A percentile compares a stretch with the other conserved stretches of the same genome.
phyloP scores from a whole-genome alignment of 345 rosid species.

The Clausena lansium region DNA sequence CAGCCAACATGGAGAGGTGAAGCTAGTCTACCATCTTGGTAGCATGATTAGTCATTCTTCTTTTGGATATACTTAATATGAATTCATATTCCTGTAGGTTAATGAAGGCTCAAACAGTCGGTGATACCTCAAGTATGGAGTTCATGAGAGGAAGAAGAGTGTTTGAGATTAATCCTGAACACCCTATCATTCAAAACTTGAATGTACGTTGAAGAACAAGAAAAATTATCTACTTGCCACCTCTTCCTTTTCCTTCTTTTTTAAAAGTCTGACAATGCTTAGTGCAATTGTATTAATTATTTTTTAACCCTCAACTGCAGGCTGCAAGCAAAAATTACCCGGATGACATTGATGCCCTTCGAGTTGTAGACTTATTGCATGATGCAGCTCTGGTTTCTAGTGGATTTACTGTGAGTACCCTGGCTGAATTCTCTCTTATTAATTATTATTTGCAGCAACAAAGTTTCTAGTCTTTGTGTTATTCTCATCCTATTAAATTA shows the following conservation, averaged over 20 bases:
- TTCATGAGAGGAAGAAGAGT: constrained; percentile 97
- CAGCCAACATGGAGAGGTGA: constrained; percentile 99
- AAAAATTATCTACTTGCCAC: background rate
- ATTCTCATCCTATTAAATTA: background rate
- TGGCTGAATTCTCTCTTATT: background rate
- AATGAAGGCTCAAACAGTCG: constrained; percentile 89
- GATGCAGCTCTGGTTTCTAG: constrained; percentile 93
- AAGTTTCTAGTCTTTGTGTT: background rate
- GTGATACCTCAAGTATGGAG: constrained; percentile 76
- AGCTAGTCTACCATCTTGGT: background rate
- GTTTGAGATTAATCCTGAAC: constrained; percentile 94
- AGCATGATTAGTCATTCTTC: background rate
- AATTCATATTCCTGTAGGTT: constrained; percentile 47
- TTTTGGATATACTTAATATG: background rate
- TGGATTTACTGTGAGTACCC: constrained; percentile 79
- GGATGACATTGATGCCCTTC: constrained; percentile 71
- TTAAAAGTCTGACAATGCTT: background rate
- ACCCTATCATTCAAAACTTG: constrained; percentile 68
- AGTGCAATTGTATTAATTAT: background rate
- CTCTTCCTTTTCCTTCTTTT: background rate
- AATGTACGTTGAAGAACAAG: constrained; percentile 35
- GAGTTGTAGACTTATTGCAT: constrained; percentile 84
- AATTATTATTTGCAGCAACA: background rate
- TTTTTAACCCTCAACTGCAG: constrained; percentile 34
- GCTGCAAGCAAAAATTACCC: constrained; percentile 73